A percentile compares a stretch with the other conserved stretches of the same genome.
These are phyloP conservation scores for Saksenaea oblongispora DNA, from an alignment of 371 early-diverging fungal genomes.

Conservation along the genomic window DNA sequence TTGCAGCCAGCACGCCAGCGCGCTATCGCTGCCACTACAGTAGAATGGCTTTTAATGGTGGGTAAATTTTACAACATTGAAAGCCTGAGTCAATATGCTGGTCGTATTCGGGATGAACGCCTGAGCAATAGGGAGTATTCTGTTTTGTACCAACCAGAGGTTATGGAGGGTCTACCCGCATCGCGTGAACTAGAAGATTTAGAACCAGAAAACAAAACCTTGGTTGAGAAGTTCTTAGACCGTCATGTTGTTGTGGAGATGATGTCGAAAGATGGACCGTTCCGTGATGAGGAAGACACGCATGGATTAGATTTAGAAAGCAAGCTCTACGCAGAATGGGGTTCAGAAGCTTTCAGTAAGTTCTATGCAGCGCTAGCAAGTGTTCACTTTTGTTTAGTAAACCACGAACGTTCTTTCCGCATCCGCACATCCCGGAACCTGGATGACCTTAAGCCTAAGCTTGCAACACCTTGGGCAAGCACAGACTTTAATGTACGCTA, in stretches of 20 bases:
- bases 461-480: slow-evolving; percentile 40
- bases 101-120: slow-evolving; percentile 34
- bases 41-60: slow-evolving; percentile 54
- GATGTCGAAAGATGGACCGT: slow-evolving; percentile 41
- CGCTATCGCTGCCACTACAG: slow-evolving; percentile 57
- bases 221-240: slow-evolving; percentile 33
- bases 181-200: slow-evolving; percentile 26
- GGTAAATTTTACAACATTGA: slow-evolving; percentile 38
- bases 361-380: neutral
- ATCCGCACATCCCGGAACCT: slow-evolving; percentile 51
- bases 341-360: slow-evolving; percentile 37
- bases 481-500: slow-evolving; percentile 28
- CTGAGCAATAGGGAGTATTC: slow-evolving; percentile 39
- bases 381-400: slow-evolving; percentile 16
- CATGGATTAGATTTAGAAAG: slow-evolving; percentile 48
- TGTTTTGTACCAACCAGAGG: slow-evolving; percentile 21
- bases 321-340: slow-evolving; percentile 46
- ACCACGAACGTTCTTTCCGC: slow-evolving; percentile 40
- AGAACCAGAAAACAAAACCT: slow-evolving; percentile 24
- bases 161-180: slow-evolving; percentile 7
- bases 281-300: slow-evolving; percentile 48
- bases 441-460: slow-evolving; percentile 48
- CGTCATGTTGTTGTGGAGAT: slow-evolving; percentile 35
- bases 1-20: slow-evolving; percentile 50
- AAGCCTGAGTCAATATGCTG: slow-evolving; percentile 29